These are phyloP conservation scores for Naganishia vaughanmartiniae DNA, from an alignment of 768 basidiomycete genomes.

Conservation along the genomic window DNA sequence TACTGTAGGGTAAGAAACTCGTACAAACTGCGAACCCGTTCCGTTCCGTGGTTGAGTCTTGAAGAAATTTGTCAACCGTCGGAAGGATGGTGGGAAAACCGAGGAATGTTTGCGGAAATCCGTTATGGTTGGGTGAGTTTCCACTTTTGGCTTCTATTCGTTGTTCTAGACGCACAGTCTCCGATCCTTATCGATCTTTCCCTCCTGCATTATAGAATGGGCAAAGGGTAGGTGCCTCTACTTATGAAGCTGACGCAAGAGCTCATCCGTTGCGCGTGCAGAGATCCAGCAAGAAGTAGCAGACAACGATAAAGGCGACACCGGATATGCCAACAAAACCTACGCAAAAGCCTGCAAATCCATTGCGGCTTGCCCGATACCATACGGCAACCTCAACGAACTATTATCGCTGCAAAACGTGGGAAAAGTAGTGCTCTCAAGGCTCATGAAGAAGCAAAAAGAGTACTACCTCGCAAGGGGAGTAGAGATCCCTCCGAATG, in stretches of 20 bases:
- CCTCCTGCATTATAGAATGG: constrained; percentile 31
- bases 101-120: constrained; percentile 43
- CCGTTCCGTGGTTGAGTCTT: neutral
- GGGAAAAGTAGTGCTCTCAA: constrained; percentile 42
- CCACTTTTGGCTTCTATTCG: neutral
- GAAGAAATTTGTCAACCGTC: neutral
- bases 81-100: constrained; percentile 19
- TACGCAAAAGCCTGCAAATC: constrained; percentile 45
- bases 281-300: constrained; percentile 42
- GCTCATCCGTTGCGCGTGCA: constrained; percentile 5
- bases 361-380: constrained; percentile 42
- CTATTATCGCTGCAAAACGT: constrained; percentile 41
- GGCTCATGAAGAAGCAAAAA: constrained; percentile 42
- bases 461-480: constrained; percentile 33
- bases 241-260: neutral
- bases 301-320: constrained; percentile 37
- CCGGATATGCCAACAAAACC: constrained; percentile 35
- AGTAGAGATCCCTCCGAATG: constrained; percentile 37
- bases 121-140: constrained; percentile 38
- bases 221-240: constrained; percentile 40
- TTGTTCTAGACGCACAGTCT: too few relatives aligned
- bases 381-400: constrained; percentile 42
- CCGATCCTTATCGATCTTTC: neutral
- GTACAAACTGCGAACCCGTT: neutral
- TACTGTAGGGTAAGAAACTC: too few relatives aligned